Conservation (phyloP, 2,329 filamentous ascomycete species). For the Penicillium sp. region DNA sequence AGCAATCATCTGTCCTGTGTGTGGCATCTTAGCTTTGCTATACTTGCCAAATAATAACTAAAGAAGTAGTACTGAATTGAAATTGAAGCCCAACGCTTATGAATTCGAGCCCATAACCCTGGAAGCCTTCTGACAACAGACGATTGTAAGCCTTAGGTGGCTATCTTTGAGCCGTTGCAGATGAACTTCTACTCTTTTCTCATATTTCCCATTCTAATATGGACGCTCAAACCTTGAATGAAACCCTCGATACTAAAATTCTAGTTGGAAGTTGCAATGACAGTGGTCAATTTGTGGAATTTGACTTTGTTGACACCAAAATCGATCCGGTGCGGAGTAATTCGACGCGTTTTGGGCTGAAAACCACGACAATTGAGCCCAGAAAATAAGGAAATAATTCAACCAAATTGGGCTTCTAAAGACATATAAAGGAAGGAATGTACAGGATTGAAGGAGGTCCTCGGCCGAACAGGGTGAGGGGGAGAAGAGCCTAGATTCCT, state of each 20-base stretch:
- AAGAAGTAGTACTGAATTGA: no score
- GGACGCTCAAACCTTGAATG: no score
- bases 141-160: no score
- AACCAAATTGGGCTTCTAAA: not conserved
- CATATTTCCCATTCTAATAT: no score
- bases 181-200: no score
- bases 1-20: not conserved
- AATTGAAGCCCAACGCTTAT: no score
- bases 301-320: not conserved
- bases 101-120: no score
- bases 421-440: not conserved
- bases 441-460: not conserved
- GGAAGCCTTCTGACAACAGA: no score
- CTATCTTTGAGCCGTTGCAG: no score
- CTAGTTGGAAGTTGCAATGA: not conserved
- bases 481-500: constrained; percentile 8
- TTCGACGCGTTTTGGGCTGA: not conserved
- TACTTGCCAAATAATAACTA: not conserved
- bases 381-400: not conserved
- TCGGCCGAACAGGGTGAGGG: not conserved
- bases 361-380: not conserved
- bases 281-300: not conserved
- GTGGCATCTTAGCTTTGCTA: not conserved
- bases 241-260: not conserved
- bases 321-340: not conserved